Evolutionary conservation across 495 filamentous ascomycete genomes (phyloP), one percentile per base, ranked within the genome.

Genomic region (Pyrenopolyporus hunteri): DNA sequence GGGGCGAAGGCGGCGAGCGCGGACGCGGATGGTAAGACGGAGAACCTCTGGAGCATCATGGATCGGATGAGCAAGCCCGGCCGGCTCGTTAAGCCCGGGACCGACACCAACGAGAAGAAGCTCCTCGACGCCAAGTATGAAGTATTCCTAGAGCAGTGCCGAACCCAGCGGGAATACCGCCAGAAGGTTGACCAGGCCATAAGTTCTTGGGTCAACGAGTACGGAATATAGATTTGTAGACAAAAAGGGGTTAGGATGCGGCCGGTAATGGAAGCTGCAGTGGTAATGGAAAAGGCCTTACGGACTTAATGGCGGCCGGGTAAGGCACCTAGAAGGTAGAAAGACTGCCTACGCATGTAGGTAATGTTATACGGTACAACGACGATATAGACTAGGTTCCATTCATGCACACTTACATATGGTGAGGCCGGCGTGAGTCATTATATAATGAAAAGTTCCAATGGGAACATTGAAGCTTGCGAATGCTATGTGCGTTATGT

Each of bases 11-110:
- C 94, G 43, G 94, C 92, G 17, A 95, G 87, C 66, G 85, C 83
- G 11, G 83, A 89, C 59, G 72, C 76, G 7, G 81, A 92, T 11
- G 93, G 93, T 9, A 85, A 86, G 57, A 92, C 88, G 1, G 93
- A 96, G 76, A 83, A 86, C 35, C 76, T 98, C 54, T 98, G 93
- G 94, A 82, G 85, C 50, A 97, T 98, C 67, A 98, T 98, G 94
- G 89, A 94, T 73, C 86, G 92, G 28, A 96, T 97, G 89, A 93
- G 87, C 75, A 96, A 96, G 77, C 87, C 91, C 19, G 93, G 94
- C n/a, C 89, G 85, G 69, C 83, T 89, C 52, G 85, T 96, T 2
- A 76, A 84, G 73, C 90, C 93, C 11, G 84, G 82, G 0, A 82
- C 76, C 16, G 84, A 95, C 69, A 64, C 63, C 40, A 84, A 82